Evolutionary conservation across 2,329 filamentous ascomycete genomes (phyloP).

Genomic region (Aaosphaeria arxii): DNA sequence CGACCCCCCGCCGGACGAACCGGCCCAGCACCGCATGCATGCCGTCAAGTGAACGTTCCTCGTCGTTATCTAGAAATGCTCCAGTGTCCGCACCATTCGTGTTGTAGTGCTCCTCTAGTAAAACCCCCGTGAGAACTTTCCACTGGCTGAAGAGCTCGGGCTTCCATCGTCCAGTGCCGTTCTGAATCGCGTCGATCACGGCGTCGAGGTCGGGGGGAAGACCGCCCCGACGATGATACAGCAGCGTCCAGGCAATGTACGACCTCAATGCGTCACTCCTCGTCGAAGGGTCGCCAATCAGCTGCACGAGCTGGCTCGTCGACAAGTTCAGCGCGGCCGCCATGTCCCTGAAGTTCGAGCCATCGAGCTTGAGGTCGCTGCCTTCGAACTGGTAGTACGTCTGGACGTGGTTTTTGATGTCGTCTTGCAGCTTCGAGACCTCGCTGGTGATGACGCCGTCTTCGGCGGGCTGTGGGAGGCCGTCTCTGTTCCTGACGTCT

Average conservation of each 20-base stretch:
- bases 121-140: constrained; percentile 18
- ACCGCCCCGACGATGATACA: not conserved
- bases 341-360: no score
- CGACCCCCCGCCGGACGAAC: constrained; percentile 12
- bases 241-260: not conserved
- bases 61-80: not conserved
- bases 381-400: constrained; percentile 26
- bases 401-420: constrained; percentile 37
- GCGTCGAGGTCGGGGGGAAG: no score
- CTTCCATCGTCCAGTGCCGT: not conserved
- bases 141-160: constrained; percentile 18
- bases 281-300: not conserved
- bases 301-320: no score
- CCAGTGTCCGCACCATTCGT: not conserved
- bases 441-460: constrained; percentile 30
- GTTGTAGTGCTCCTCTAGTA: constrained; percentile 12
- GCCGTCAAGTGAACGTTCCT: not conserved
- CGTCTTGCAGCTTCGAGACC: constrained; percentile 28
- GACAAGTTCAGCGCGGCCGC: no score
- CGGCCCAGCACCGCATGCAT: constrained; percentile 20
- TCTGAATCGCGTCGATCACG: no score
- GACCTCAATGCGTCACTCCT: not conserved
- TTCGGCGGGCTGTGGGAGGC: constrained; percentile 29
- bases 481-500: no score
- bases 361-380: not conserved